These are phyloP conservation scores for Lachnellula arida DNA, from an alignment of 2,329 filamentous ascomycete species.

Conservation along the genomic window DNA sequence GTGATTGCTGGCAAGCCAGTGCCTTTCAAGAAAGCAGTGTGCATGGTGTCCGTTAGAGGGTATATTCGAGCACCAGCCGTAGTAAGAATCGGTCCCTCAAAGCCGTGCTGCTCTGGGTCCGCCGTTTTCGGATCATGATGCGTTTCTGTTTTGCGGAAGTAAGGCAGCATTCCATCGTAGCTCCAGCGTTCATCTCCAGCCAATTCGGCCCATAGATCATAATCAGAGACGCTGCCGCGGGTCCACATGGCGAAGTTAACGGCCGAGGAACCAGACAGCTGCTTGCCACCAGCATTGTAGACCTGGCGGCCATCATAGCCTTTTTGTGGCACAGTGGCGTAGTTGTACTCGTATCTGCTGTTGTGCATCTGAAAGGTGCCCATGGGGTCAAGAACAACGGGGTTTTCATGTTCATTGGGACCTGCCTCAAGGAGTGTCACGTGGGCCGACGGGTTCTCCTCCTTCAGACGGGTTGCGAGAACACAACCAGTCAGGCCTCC, in stretches of 20 bases:
- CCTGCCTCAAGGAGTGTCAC: slow-evolving; percentile 38
- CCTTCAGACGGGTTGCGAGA: slow-evolving; percentile 31
- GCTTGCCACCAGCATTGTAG: not conserved
- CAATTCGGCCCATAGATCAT: slow-evolving; percentile 41
- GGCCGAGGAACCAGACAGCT: slow-evolving; percentile 6
- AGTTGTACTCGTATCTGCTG: not conserved
- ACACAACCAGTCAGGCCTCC: slow-evolving; percentile 35
- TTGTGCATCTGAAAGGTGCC: not conserved
- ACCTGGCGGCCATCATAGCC: not conserved
- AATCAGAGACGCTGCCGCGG: slow-evolving; percentile 41
- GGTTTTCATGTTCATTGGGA: slow-evolving; percentile 18
- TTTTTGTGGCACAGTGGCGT: not conserved
- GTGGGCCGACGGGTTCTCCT: slow-evolving; percentile 16
- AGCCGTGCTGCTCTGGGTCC: slow-evolving; percentile 27
- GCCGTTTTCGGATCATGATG: slow-evolving; percentile 15
- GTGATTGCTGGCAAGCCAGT: slow-evolving; percentile 26
- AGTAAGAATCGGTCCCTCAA: slow-evolving; percentile 26
- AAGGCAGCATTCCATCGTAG: slow-evolving; percentile 42
- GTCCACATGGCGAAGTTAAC: slow-evolving; percentile 40
- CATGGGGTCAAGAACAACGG: not conserved
- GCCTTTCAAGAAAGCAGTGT: no score
- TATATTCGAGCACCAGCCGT: slow-evolving; percentile 18
- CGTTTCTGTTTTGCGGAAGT: slow-evolving; percentile 38
- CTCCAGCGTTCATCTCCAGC: slow-evolving; percentile 41
- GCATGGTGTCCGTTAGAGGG: no score